Evolutionary conservation across 1,284 basidiomycete species (phyloP).

Genomic region (Naganishia sp.): DNA sequence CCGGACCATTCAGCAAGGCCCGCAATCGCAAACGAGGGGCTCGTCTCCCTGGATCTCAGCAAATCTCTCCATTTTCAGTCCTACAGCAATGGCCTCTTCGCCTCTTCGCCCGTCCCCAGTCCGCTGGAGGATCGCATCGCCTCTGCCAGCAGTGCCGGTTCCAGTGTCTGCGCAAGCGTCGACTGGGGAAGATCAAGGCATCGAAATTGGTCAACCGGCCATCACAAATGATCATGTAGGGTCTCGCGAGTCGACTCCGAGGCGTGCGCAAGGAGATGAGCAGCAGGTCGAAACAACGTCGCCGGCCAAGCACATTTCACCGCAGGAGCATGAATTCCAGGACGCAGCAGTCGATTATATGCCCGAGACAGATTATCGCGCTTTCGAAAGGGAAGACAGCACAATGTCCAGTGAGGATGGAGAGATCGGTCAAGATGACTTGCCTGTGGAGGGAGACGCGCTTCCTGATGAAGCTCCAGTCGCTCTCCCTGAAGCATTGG

Average conservation of each 20-base stretch:
- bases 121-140: conserved; percentile 21
- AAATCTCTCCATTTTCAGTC: conserved; percentile 42
- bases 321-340: neutral
- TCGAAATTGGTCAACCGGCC: neutral
- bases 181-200: neutral
- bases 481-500: neutral
- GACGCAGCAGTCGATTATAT: conserved; percentile 6
- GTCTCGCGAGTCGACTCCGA: neutral
- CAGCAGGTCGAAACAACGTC: neutral
- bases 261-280: neutral
- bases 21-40: neutral
- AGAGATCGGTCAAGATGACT: neutral
- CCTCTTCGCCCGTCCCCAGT: conserved; percentile 32
- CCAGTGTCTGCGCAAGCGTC: neutral
- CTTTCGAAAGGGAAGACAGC: conserved; percentile 16
- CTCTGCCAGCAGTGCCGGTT: neutral
- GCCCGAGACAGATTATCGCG: conserved; percentile 13
- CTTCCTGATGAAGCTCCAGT: neutral
- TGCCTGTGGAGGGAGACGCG: neutral
- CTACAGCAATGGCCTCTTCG: conserved; percentile 38
- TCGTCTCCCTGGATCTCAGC: conserved; percentile 31
- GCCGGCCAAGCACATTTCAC: neutral
- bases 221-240: neutral
- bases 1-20: neutral
- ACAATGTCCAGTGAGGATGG: conserved; percentile 15